Percentiles rank a stretch among this genome's conserved stretches.
These are phyloP conservation scores for Ettlia oleoabundans DNA, from an alignment of 139 green algal genomes.

Conservation along the genomic window DNA sequence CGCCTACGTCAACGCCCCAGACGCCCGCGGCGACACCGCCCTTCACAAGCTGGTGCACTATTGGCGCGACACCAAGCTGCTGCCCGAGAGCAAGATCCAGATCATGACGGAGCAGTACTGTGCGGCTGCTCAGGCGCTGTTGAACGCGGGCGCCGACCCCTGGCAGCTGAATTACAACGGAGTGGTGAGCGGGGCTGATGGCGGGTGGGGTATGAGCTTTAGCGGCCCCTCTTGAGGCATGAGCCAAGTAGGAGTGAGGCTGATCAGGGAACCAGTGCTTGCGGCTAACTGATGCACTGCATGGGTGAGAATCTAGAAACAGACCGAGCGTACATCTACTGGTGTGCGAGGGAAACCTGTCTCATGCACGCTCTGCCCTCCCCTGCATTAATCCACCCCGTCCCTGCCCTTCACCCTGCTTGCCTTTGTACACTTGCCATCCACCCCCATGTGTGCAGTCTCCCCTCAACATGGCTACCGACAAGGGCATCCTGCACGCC, in stretches of 20 bases:
- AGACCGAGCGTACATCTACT: too few relatives aligned
- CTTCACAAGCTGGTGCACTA: conserved; percentile 27
- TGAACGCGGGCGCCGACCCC: conserved; percentile 13
- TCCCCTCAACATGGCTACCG: background rate
- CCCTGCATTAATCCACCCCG: too few relatives aligned
- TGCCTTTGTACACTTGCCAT: background rate
- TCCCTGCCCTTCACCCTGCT: background rate
- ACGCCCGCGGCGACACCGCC: conserved; percentile 7
- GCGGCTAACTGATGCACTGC: too few relatives aligned
- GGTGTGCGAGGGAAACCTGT: too few relatives aligned
- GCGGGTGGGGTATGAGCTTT: background rate
- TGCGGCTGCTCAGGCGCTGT: background rate
- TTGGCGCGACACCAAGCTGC: conserved; percentile 5
- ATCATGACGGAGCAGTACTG: background rate
- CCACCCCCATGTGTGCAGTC: background rate
- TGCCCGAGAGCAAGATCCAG: conserved; percentile 3
- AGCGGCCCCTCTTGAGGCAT: too few relatives aligned
- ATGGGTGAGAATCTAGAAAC: too few relatives aligned
- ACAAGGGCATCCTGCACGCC: conserved; percentile 4
- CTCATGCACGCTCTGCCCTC: too few relatives aligned
- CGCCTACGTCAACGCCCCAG: background rate
- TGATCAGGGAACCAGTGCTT: too few relatives aligned
- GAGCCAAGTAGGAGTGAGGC: too few relatives aligned
- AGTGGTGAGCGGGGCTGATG: background rate
- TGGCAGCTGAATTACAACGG: conserved; percentile 14